Evolutionary conservation across 805 yeast species (phyloP), one percentile per base, ranked within the genome.

Genomic region (Jamesozyma rosinii): DNA sequence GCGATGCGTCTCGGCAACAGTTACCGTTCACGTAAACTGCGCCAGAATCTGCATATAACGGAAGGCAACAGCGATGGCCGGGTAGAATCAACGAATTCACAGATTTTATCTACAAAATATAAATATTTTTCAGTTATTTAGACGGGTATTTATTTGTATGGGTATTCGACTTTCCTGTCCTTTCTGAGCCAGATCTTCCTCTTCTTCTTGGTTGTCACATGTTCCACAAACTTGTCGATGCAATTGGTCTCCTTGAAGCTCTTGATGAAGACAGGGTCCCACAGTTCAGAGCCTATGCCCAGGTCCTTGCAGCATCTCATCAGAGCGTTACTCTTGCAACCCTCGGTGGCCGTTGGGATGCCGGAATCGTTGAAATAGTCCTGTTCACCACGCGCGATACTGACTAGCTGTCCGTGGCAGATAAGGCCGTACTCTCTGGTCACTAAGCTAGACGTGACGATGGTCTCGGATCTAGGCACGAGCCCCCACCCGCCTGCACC

Each of bases 401-500:
- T 78, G 2, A 92, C 95, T 40, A 92, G 68, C 50, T 95, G 74
- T 1, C 97, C 97, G 45, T 82, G 78, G 52, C 95, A 83, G 3
- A 92, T 72, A 41, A 92, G 68, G 0, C 86, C 97, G 58, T 87
- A 92, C 59, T 92, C 98, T 50, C 97, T 73, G 10, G 95, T 86
- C 27, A 92, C 79, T 40, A 79, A 72, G 48, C 75, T 78, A 26
- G 79, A 74, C 1, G 95, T 82, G 27, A 92, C 77, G 42, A 77
- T 68, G 0, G 95, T 83, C 50, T 84, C 90, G 0, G 95, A 79
- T 44, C 98, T 70, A 10, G 98, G 97, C 0, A 94, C 95, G 44
- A 92, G 69, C 0, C 97, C 97, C 98, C 98, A 92, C 1, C 95
- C 97, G 22, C 98, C 98, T 5, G 98, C 96, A 3, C 98, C 98